Evolutionary conservation across 345 rosid genomes (phyloP).

Genomic region (Xanthoceras sorbifolium): DNA sequence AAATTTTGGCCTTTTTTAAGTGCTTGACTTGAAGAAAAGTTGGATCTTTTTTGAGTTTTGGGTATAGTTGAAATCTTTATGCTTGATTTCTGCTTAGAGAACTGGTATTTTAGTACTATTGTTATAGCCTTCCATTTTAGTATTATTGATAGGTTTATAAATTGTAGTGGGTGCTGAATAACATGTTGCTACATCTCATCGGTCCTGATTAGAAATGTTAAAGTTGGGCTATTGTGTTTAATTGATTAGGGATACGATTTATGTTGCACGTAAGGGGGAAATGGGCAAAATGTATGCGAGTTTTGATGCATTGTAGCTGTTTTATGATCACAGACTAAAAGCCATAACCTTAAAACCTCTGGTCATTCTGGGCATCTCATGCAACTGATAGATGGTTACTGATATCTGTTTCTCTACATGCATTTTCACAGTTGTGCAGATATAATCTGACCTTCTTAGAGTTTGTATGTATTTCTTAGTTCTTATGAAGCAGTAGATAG

Average conservation of each 20-base stretch:
- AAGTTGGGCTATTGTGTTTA: background rate
- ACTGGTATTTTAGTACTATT: background rate
- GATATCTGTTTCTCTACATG: background rate
- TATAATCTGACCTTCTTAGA: background rate
- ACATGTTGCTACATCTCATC: background rate
- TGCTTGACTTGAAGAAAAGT: constrained; percentile 17
- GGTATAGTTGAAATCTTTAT: background rate
- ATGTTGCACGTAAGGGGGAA: background rate
- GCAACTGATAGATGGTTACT: background rate
- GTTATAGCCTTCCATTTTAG: background rate
- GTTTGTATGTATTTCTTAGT: background rate
- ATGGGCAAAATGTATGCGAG: background rate
- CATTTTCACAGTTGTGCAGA: background rate
- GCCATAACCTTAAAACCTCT: background rate
- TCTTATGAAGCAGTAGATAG: background rate
- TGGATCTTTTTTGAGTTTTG: constrained; percentile 16
- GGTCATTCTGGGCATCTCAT: background rate
- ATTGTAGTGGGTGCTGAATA: background rate
- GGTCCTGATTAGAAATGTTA: background rate
- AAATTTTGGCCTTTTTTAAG: constrained; percentile 3
- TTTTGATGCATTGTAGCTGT: background rate
- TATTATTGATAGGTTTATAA: background rate
- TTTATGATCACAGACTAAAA: background rate
- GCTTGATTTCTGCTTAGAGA: background rate
- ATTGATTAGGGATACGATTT: background rate